phyloP scores from a whole-genome alignment of 148 eudicot genomes.

The Beta vulgaris region DNA sequence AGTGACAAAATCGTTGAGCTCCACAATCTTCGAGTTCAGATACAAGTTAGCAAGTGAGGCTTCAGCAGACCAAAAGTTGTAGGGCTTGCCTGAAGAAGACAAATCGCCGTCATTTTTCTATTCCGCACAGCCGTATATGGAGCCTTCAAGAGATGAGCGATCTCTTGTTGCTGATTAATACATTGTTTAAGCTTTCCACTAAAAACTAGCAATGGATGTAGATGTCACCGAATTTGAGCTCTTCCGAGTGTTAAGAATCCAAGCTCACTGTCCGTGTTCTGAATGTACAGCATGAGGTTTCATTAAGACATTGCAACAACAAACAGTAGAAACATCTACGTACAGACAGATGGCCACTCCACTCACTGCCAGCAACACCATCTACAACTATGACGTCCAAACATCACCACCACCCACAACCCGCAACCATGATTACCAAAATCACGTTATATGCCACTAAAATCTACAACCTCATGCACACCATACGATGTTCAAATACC shows the following conservation, averaged over 20 bases:
- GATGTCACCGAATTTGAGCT: slow-evolving; percentile 69
- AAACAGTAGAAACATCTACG: not conserved
- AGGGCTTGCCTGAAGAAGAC: slow-evolving; percentile 15
- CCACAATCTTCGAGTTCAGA: not conserved
- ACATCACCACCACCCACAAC: not conserved
- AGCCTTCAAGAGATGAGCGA: not conserved
- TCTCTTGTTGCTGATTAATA: slow-evolving; percentile 7
- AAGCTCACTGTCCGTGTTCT: slow-evolving; percentile 80
- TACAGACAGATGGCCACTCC: not conserved
- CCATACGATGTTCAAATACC: too few relatives aligned
- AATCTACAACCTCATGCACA: not conserved
- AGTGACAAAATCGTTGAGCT: slow-evolving; percentile 7
- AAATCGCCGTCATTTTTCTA: not conserved
- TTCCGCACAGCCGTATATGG: not conserved
- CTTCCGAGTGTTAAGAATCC: slow-evolving; percentile 75
- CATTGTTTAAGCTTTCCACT: not conserved
- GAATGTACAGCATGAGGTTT: slow-evolving; percentile 26
- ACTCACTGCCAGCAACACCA: not conserved
- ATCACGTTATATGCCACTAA: too few relatives aligned
- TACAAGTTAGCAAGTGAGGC: not conserved
- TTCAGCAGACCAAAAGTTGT: slow-evolving; percentile 3
- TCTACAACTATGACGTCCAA: not conserved
- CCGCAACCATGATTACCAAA: too few relatives aligned
- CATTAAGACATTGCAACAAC: not conserved
- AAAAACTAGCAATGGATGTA: not conserved